Evolutionary conservation across 140 eudicot genomes (phyloP).

Genomic region (Artemisia princeps): DNA sequence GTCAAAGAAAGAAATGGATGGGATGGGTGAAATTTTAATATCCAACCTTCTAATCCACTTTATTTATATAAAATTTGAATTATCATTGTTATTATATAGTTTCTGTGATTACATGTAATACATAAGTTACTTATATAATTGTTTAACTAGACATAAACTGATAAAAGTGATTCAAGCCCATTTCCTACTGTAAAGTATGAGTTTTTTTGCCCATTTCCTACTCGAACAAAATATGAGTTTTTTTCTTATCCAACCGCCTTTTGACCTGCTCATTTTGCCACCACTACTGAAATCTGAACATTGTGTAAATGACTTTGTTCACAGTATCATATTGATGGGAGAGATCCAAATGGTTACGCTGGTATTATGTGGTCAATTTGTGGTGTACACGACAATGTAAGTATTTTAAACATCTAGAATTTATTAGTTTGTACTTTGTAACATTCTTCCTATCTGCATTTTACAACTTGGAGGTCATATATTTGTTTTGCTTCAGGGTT

Average conservation of each 20-base stretch:
- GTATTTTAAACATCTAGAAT: slow-evolving; percentile 13
- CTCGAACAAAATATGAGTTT: background rate
- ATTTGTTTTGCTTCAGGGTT: slow-evolving; percentile 51
- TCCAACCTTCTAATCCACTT: background rate
- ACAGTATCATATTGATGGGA: slow-evolving; percentile 86
- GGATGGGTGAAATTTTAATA: background rate
- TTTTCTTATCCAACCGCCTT: background rate
- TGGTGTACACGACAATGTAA: slow-evolving; percentile 92
- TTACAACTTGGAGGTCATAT: background rate
- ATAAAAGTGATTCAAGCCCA: background rate
- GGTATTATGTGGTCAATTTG: slow-evolving; percentile 99
- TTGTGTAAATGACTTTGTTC: slow-evolving; percentile 10
- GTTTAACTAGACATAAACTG: background rate
- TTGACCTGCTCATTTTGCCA: background rate
- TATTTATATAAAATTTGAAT: background rate
- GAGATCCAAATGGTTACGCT: slow-evolving; percentile 96
- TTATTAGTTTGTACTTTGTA: background rate
- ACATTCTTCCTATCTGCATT: background rate
- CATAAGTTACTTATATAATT: background rate
- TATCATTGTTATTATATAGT: background rate
- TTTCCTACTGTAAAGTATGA: too few relatives aligned
- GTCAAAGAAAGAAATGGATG: background rate
- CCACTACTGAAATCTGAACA: slow-evolving; percentile 9
- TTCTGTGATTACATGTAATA: slow-evolving; percentile 4
- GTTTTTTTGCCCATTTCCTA: background rate